Evolutionary conservation across 2,329 filamentous ascomycete species (phyloP).

Genomic region (Aspergillus neoniger): DNA sequence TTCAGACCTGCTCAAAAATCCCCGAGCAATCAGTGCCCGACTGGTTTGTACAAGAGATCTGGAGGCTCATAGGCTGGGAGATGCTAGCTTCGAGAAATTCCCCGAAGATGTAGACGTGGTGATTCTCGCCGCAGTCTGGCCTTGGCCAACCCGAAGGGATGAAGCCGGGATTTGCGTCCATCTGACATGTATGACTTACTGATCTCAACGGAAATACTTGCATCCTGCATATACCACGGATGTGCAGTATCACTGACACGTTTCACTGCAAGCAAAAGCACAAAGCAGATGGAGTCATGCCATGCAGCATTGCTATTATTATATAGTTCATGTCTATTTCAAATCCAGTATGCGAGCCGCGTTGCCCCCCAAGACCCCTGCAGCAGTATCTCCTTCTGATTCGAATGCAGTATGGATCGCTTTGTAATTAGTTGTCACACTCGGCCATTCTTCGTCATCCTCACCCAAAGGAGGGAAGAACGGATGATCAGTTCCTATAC

Average conservation of each 20-base stretch:
- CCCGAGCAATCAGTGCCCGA: conserved; percentile 45
- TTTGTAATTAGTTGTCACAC: conserved; percentile 50
- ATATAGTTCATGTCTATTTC: conserved; percentile 18
- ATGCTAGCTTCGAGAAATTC: conserved; percentile 22
- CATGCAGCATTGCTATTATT: background rate
- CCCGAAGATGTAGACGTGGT: background rate
- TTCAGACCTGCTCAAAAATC: conserved; percentile 2
- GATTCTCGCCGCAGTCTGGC: background rate
- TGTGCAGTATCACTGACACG: background rate
- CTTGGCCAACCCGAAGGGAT: background rate
- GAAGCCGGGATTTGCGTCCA: too few species aligned
- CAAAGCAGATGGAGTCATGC: background rate
- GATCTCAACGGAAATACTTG: background rate
- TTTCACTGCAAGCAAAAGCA: background rate
- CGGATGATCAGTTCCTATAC: conserved; percentile 46
- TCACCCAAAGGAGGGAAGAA: conserved; percentile 47
- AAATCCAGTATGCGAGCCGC: conserved; percentile 46
- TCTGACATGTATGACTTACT: background rate
- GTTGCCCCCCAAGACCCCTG: conserved; percentile 47
- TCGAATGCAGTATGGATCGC: conserved; percentile 45
- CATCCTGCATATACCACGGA: background rate
- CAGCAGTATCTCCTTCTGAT: conserved; percentile 31
- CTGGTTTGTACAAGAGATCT: conserved; percentile 60
- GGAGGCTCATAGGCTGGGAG: conserved; percentile 62
- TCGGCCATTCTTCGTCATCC: conserved; percentile 44